Evolutionary conservation across 192 early-diverging fungal genomes (phyloP), one percentile per base, ranked within the genome.

Genomic region (Backusella tarrabulga): DNA sequence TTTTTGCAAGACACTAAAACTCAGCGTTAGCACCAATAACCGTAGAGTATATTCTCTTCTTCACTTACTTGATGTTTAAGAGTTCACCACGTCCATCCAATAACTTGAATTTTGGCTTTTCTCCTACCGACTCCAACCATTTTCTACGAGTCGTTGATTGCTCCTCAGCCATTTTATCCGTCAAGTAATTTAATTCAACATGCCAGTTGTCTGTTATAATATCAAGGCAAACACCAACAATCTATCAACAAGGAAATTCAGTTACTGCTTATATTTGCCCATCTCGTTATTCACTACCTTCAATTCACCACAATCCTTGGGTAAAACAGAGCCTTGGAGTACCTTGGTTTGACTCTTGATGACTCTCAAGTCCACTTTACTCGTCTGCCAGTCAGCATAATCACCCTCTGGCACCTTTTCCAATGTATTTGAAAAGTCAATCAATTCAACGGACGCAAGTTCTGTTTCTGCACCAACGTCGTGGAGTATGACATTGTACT

Each of bases 11-110:
- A 93, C 83, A 2, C 88, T 83, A 34, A 77, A 70, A 1, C 4
- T 8, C 12, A 17, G 19, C n/a, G 21, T 34, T 60, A 38, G 36
- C 6, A 67, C 1, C 0, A 63, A 14, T 29, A 12, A 26, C 21
- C 26, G 14, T 63, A 26, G 21, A 63, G 32, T 32, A 32, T 32
- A 2, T 26, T 6, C 46, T n/a, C 12, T 71, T 1, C 29, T 21
- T 11, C 21, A 79, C 70, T 78, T 73, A 88, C 86, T 84, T 81
- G 19, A 87, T 69, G 29, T 83, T 66, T 7, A 85, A 72, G n/a
- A 83, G 84, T 63, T 91, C 87, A 4, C 87, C 89, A 21, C 84
- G 83, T 44, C 89, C 92, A 60, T 91, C 86, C 15, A 92, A 35
- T 44, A 83, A 82, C 40, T 21, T 80, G 34, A 56, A 78, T 32